Base-by-base conservation (phyloP, 1,139 yeast genomes). In the Suhomyces bokatorum region DNA sequence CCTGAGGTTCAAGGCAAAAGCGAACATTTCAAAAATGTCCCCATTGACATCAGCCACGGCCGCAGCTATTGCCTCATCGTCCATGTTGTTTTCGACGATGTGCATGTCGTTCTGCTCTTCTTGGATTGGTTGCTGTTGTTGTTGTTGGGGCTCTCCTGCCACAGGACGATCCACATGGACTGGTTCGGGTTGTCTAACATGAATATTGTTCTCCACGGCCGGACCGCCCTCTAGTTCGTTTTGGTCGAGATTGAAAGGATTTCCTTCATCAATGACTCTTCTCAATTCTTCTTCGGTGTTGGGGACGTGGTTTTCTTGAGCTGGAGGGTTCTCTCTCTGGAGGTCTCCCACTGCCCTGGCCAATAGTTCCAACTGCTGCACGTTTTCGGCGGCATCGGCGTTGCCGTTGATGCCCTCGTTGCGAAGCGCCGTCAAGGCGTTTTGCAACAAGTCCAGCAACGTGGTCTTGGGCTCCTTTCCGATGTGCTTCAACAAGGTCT, bases 381-480 rank as follows among this genome's bases (percentile, higher is more conserved):
- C 52, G 24, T 57, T 59, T 12, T 46, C 58, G 37, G 44, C 46
- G 6, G 63, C 66, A n/a, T 56, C 59, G 3, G 44, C 57, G 43
- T 48, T 45, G 8, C 63, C 66, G 24, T 55, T 42, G 12, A 26
- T 36, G 7, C 43, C 63, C 20, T 63, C 67, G 26, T 62, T 57
- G 37, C 70, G 54, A 42, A 68, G 55, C 1, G 64, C 64, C 20
- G 62, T 48, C 16, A 69, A 51, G 3, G 50, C 47, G 12, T 44
- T 42, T 26, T 49, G 50, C 10, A 47, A 37, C 50, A 47, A 45
- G 15, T 47, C 50, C 37, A 40, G 64, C 49, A 74, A 62, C 41
- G 64, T 69, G 1, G 75, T 63, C 37, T 77, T 67, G 38, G 77
- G 80, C 49, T 78, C 83, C 35, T 75, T 74, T 4, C 90, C 90